Percentiles rank a stretch among this genome's conserved stretches.
Evolutionary conservation across 352 stramenopile genomes (phyloP).

Genomic region (Phytophthora syringae): DNA sequence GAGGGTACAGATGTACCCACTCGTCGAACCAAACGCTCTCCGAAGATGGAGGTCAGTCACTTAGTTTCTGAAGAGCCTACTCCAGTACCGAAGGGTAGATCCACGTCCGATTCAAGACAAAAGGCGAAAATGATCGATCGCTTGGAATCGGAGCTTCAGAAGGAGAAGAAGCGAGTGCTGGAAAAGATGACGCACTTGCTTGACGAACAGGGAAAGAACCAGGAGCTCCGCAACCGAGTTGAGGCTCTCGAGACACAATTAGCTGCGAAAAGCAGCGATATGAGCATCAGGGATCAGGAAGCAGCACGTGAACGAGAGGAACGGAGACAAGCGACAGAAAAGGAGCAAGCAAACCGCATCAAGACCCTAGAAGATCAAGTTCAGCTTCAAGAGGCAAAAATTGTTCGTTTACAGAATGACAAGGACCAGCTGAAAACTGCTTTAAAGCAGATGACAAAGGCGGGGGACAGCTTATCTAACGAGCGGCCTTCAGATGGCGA

Average conservation of each 20-base stretch:
- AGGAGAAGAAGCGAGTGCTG: conserved; percentile 73
- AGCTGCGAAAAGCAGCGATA: conserved; percentile 31
- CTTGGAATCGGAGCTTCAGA: conserved; percentile 60
- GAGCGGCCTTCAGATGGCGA: conserved; percentile 10
- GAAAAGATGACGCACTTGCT: conserved; percentile 75
- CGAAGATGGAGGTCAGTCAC: conserved; percentile 38
- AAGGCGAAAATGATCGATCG: conserved; percentile 20
- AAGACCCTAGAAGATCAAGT: conserved; percentile 42
- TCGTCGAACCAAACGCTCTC: conserved; percentile 30
- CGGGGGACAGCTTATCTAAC: conserved; percentile 2
- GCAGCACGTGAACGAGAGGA: conserved; percentile 30
- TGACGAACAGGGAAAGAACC: conserved; percentile 69
- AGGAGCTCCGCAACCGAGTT: conserved; percentile 57
- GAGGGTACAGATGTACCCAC: conserved; percentile 10
- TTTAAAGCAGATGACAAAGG: conserved; percentile 32
- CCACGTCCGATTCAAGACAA: background rate
- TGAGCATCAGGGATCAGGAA: conserved; percentile 21
- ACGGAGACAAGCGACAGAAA: conserved; percentile 22
- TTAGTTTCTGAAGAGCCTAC: conserved; percentile 23
- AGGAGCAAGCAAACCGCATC: conserved; percentile 31
- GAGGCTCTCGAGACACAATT: conserved; percentile 48
- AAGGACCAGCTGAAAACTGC: conserved; percentile 41
- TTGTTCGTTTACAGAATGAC: conserved; percentile 45
- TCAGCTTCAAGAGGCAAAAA: conserved; percentile 35
- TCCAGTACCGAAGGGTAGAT: conserved; percentile 4